Evolutionary conservation across 352 stramenopile species (phyloP).

Genomic region (Globisporangium lucens): DNA sequence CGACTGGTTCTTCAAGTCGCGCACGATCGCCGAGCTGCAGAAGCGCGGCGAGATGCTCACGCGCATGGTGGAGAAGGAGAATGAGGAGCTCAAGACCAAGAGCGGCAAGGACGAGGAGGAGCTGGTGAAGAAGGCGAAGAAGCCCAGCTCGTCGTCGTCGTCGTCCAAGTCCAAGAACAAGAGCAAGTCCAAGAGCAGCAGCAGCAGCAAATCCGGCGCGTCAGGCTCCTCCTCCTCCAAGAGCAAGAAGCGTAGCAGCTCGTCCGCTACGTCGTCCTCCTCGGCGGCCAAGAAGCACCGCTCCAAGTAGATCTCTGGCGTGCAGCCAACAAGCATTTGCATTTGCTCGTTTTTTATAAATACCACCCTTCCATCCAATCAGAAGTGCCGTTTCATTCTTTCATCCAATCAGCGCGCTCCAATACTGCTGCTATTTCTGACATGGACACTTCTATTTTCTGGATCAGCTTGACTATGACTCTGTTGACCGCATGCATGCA

Average conservation of each 20-base stretch:
- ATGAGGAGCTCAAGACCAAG: constrained; percentile 85
- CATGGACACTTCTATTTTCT: not conserved
- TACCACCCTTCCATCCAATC: constrained; percentile 2
- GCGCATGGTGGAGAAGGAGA: constrained; percentile 93
- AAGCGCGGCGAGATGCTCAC: constrained; percentile 96
- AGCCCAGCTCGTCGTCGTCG: constrained; percentile 55
- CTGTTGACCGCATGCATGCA: not conserved
- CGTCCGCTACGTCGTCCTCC: constrained; percentile 39
- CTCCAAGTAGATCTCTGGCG: constrained; percentile 37
- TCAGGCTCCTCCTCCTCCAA: constrained; percentile 20
- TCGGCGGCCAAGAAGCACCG: constrained; percentile 67
- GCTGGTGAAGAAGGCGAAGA: constrained; percentile 76
- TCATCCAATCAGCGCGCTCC: not conserved
- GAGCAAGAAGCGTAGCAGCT: constrained; percentile 66
- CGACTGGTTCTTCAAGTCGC: constrained; percentile 99
- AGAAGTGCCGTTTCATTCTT: not conserved
- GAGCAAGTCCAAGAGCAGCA: constrained; percentile 54
- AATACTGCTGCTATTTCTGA: not conserved
- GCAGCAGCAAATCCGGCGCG: constrained; percentile 29
- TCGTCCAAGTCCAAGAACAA: constrained; percentile 59
- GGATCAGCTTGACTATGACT: not conserved
- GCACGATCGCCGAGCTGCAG: constrained; percentile 96
- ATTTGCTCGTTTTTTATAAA: constrained; percentile 7
- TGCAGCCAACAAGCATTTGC: not conserved
- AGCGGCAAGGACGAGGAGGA: constrained; percentile 70